Evolutionary conservation across 352 stramenopile genomes (phyloP), one percentile per base, ranked within the genome.

Genomic region (Phytopythium montanum): DNA sequence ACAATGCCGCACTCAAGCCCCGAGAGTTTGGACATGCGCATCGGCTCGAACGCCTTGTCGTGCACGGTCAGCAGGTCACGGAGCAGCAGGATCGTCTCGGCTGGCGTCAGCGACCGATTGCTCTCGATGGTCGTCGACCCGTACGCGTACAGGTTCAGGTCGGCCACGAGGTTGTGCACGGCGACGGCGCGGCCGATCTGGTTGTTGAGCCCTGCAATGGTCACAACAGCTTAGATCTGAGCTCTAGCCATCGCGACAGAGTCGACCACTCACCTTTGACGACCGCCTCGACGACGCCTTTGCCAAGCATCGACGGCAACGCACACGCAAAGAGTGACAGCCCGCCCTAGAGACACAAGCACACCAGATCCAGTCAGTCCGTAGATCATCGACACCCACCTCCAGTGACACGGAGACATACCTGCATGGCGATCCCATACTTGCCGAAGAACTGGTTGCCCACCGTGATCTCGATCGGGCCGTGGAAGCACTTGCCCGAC

Each of bases 401-500:
- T 38, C 16, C 36, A 42, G 2, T n/a, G n/a, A n/a, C n/a, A n/a
- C n/a, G n/a, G 36, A 1, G 36, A 36, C 29, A 44, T 18, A 55
- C 49, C 49, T 55, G 42, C 29, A 55, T 55, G 5, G 19, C 9
- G n/a, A 55, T 18, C 0, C 54, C 58, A 38, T 66, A 62, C 36
- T 69, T 56, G 49, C 13, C 33, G 28, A 66, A 26, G 16, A 73
- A 63, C 50, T 48, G 2, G 16, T 41, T 44, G 1, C 42, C 41
- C 12, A 73, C 54, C 1, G 33, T 16, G 12, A 73, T 57, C 51
- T 64, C 41, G 62, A 73, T 64, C 7, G 66, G 66, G 0, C 23
- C 18, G 45, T 73, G 66, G 41, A 61, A 69, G 61, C 66, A 73
- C 34, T 41, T 48, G 42, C 66, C 66, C 1, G 66, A 73, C 8